phyloP scores from a whole-genome alignment of 2,329 filamentous ascomycete species.

The Pestalotiopsis sp. region DNA sequence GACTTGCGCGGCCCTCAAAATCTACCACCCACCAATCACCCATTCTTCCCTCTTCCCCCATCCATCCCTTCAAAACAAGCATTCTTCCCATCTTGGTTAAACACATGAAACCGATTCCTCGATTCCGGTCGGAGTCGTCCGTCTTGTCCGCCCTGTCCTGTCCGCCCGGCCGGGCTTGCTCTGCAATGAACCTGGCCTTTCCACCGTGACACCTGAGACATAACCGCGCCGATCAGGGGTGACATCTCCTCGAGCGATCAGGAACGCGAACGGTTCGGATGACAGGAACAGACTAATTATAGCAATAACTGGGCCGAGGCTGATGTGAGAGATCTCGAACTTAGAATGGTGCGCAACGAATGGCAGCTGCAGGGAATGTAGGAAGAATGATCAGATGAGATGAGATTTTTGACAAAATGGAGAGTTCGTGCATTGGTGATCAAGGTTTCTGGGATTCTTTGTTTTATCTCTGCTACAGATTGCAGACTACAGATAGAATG shows the following conservation, averaged over 20 bases:
- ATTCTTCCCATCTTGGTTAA: neutral
- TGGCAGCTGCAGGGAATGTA: neutral
- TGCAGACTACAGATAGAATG: neutral
- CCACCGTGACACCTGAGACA: neutral
- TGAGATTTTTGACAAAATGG: neutral
- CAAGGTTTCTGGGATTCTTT: neutral
- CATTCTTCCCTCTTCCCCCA: too few relatives aligned
- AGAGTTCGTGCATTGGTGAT: neutral
- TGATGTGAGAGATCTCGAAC: neutral
- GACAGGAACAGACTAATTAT: neutral
- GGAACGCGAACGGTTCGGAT: neutral
- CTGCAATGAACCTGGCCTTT: neutral
- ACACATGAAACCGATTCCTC: neutral
- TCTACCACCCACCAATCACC: too few relatives aligned
- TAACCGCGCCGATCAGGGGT: neutral
- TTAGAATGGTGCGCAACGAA: neutral
- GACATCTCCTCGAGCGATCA: neutral
- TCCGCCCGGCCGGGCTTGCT: neutral
- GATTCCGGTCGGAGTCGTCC: neutral
- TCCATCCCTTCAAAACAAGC: too few relatives aligned
- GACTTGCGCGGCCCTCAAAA: too few relatives aligned
- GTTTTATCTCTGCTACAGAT: neutral
- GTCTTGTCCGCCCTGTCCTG: neutral
- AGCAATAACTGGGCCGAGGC: neutral
- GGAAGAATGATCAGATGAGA: neutral